Percentiles rank a stretch among this genome's conserved stretches.
Evolutionary conservation across 306 rosid genomes (phyloP).

Genomic region (Sicyos baderoa): DNA sequence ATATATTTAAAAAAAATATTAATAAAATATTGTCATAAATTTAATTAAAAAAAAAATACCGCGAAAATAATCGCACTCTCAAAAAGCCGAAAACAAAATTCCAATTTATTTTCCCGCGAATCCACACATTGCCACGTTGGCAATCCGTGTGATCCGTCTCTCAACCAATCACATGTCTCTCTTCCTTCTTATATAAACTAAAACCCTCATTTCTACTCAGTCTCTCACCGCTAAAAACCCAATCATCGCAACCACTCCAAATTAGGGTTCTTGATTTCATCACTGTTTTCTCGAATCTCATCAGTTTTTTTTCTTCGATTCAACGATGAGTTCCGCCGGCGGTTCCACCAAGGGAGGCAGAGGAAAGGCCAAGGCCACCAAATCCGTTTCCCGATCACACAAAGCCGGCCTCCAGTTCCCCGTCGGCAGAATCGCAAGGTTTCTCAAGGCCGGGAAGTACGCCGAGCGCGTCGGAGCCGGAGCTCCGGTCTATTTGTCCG

Average conservation of each 20-base stretch:
- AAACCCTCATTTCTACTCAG: neutral
- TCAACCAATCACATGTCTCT: neutral
- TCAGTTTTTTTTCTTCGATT: neutral
- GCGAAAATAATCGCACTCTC: no score
- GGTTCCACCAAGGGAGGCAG: constrained; percentile 81
- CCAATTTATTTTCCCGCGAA: constrained; percentile 13
- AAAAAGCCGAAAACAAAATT: neutral
- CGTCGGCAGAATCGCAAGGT: constrained; percentile 55
- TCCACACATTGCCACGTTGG: neutral
- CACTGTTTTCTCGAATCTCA: neutral
- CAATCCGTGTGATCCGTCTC: constrained; percentile 2
- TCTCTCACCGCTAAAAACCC: neutral
- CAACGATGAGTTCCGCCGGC: constrained; percentile 57
- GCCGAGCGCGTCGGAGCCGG: constrained; percentile 73
- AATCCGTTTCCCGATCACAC: constrained; percentile 67
- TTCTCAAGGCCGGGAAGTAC: constrained; percentile 59
- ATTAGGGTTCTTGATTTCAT: neutral
- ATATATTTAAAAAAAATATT: no score
- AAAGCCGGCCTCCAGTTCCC: constrained; percentile 82
- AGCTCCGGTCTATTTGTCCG: constrained; percentile 60
- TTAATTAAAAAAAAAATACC: no score
- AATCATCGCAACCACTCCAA: neutral
- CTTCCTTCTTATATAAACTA: neutral
- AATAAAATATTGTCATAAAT: no score
- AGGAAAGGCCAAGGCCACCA: constrained; percentile 82